Evolutionary conservation across 176 grass and related monocot species (phyloP).

Genomic region (Hordeum marinum): DNA sequence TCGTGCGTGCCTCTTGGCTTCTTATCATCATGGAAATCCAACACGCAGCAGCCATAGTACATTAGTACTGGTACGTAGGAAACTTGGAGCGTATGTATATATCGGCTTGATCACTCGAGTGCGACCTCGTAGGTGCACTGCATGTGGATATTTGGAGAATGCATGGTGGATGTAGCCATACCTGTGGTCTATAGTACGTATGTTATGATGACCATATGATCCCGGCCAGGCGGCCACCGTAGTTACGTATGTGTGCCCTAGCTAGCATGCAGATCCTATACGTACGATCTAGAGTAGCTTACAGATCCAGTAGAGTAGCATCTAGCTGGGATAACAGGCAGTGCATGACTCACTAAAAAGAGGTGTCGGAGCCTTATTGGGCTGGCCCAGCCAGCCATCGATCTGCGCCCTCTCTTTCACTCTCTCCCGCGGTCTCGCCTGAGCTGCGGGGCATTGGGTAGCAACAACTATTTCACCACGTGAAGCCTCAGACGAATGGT

Average conservation of each 20-base stretch:
- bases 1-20: neutral
- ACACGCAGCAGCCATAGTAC: no score
- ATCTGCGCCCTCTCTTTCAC: neutral
- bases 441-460: neutral
- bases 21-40: neutral
- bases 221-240: neutral
- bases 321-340: conserved; percentile 13
- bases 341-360: conserved; percentile 9
- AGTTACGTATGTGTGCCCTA: neutral
- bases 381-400: neutral
- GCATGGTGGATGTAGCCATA: neutral
- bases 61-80: neutral
- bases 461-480: conserved; percentile 47
- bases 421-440: neutral
- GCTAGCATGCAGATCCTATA: neutral
- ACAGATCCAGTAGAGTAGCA: conserved; percentile 29
- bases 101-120: neutral
- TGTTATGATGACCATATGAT: neutral
- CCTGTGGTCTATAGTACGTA: neutral
- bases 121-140: neutral
- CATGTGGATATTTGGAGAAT: neutral
- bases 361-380: conserved; percentile 12
- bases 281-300: neutral
- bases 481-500: conserved; percentile 45
- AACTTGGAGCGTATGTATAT: neutral